Base-by-base conservation (phyloP, 805 yeast genomes). In the Candida oleophila region DNA sequence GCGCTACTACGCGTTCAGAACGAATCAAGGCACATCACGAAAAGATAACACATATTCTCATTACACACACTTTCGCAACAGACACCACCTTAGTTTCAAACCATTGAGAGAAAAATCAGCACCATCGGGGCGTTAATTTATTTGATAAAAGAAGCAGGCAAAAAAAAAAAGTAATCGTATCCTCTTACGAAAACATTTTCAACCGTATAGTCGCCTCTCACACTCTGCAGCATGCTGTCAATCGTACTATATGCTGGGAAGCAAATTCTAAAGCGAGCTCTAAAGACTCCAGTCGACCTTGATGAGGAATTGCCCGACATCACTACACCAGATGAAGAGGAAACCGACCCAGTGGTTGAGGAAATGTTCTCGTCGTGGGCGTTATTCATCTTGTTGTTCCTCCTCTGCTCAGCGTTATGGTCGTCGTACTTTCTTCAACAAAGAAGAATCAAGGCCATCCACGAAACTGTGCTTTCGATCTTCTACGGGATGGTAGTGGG, bases 291-390 rank as follows among this genome's bases (percentile, higher is more conserved):
- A 18, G 18, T 15, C 18, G 66, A 58, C 43, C 21, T 49, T 15
- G 81, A 75, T 40, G 68, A 63, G n/a, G 76, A 72, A 37, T 47
- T 58, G 2, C 72, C 75, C 22, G 76, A 71, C 25, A 52, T 63
- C 20, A 53, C 73, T 1, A 61, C 77, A 15, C 81, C 83, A 0
- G 87, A 78, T 55, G 67, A 57, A 37, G 85, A 77, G 12, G 80
- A 75, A 25, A 76, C 84, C 4, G 89, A 88, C 59, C 97, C 98
- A 0, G 86, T 89, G 18, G 83, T 92, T 2, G 97, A 92, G 57
- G 99, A 94, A 65, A 89, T 94, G 56, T 94, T 90, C 65, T 87
- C 96, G 3, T 89, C 97, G 0, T 94, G 99, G 99, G 98, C 99
- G 0, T 70, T 94, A 25, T 91, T 90, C 66, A 95, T 94, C 49